Evolutionary conservation across 202 grass and related monocot species (phyloP).

Genomic region (Elaeis oleifera): DNA sequence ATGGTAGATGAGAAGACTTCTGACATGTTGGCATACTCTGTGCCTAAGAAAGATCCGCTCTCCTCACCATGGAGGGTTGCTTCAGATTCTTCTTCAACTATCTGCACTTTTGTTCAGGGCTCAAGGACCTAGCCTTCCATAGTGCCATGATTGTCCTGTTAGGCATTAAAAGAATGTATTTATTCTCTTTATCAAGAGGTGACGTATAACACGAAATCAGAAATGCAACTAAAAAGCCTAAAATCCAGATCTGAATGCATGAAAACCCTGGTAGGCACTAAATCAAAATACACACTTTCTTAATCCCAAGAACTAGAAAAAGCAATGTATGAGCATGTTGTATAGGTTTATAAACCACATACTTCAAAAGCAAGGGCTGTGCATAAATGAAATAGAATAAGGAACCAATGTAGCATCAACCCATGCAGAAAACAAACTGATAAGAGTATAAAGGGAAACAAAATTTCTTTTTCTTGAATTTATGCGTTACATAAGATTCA

Average conservation of each 20-base stretch:
- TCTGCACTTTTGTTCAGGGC: slow-evolving; percentile 71
- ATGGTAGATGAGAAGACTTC: slow-evolving; percentile 58
- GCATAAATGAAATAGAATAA: too few species aligned
- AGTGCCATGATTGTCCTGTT: slow-evolving; percentile 86
- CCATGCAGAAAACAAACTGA: too few species aligned
- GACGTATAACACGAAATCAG: background rate
- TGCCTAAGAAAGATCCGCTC: slow-evolving; percentile 67
- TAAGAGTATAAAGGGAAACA: too few species aligned
- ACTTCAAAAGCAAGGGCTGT: too few species aligned
- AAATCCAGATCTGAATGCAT: too few species aligned
- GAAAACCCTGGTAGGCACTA: too few species aligned
- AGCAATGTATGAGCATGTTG: too few species aligned
- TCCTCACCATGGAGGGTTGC: slow-evolving; percentile 51
- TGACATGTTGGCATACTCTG: slow-evolving; percentile 67
- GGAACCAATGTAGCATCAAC: too few species aligned
- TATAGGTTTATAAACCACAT: too few species aligned
- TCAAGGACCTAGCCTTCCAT: slow-evolving; percentile 79
- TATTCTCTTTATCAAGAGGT: slow-evolving; percentile 2
- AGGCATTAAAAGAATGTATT: slow-evolving; percentile 5
- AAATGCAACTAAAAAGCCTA: too few species aligned
- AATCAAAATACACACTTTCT: too few species aligned
- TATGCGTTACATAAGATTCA: background rate
- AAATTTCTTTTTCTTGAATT: background rate
- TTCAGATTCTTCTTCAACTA: slow-evolving; percentile 91
- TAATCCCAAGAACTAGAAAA: too few species aligned